Conservation (phyloP, 1,284 basidiomycete species). For the Fomitopsis betulina region DNA sequence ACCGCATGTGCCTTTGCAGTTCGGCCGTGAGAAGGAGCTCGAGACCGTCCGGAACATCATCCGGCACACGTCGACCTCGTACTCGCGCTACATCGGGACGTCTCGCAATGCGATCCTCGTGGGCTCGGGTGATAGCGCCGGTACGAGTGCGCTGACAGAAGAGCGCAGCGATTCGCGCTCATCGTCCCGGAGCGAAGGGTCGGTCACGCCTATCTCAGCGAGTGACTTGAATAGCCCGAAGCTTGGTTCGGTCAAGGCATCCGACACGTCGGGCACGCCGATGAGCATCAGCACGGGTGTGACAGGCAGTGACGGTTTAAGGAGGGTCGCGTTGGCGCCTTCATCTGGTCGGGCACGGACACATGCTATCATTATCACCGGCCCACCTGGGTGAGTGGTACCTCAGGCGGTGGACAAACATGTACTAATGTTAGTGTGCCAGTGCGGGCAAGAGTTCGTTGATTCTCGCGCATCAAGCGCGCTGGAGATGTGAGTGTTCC, state of each 20-base stretch:
- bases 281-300: conserved; percentile 27
- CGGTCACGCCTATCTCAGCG: conserved; percentile 16
- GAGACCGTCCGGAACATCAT: conserved; percentile 63
- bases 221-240: conserved; percentile 9
- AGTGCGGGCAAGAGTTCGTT: conserved; percentile 72
- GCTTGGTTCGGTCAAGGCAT: conserved; percentile 15
- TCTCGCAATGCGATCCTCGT: conserved; percentile 37
- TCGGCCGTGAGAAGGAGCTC: conserved; percentile 65
- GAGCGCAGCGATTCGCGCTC: conserved; percentile 44
- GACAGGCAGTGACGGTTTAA: conserved; percentile 34
- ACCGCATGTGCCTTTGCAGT: conserved; percentile 31
- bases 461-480: conserved; percentile 61
- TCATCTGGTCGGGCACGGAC: conserved; percentile 41
- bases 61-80: conserved; percentile 56
- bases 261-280: conserved; percentile 13
- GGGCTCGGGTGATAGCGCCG: conserved; percentile 30
- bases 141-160: conserved; percentile 28
- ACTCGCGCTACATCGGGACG: conserved; percentile 48
- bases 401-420: not conserved
- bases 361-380: conserved; percentile 58
- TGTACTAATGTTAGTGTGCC: not conserved
- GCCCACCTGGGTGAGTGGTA: conserved; percentile 52
- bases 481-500: conserved; percentile 53
- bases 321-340: conserved; percentile 39
- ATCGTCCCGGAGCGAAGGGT: conserved; percentile 40